These are phyloP conservation scores for Penicillium thymicola DNA, from an alignment of 2,329 filamentous ascomycete species.

Conservation along the genomic window DNA sequence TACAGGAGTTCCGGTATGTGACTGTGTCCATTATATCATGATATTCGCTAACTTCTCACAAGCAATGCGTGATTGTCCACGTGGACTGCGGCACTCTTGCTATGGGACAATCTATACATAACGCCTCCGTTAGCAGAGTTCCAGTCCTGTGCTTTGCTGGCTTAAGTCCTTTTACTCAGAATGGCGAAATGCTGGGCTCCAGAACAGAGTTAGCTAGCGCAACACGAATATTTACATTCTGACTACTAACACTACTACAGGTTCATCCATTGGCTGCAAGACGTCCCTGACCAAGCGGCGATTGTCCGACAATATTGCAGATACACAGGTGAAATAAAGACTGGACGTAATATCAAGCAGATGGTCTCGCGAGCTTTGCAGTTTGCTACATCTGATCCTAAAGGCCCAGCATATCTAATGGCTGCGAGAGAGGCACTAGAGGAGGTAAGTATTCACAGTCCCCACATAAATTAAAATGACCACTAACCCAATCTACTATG, in stretches of 20 bases:
- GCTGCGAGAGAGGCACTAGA: conserved; percentile 79
- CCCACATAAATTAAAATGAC: background rate
- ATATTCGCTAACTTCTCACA: background rate
- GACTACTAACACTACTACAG: background rate
- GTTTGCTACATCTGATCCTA: conserved; percentile 70
- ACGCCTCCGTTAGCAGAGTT: conserved; percentile 67
- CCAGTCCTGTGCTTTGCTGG: conserved; percentile 75
- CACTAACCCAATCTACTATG: background rate
- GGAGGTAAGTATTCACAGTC: conserved; percentile 58
- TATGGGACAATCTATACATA: conserved; percentile 73
- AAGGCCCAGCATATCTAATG: conserved; percentile 74
- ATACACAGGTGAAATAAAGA: conserved; percentile 76
- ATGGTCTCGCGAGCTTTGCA: conserved; percentile 78
- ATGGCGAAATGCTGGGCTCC: conserved; percentile 69
- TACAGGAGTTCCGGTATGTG: conserved; percentile 58
- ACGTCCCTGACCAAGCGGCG: conserved; percentile 72
- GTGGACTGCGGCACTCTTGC: conserved; percentile 77
- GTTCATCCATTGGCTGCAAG: conserved; percentile 74
- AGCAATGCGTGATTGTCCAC: conserved; percentile 65
- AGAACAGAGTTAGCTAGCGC: conserved; percentile 60
- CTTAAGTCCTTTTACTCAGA: conserved; percentile 67
- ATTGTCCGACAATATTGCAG: conserved; percentile 81
- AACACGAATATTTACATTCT: conserved; percentile 24
- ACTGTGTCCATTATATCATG: background rate
- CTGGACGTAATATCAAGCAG: conserved; percentile 78